Evolutionary conservation across 768 basidiomycete species (phyloP).

Genomic region (Erythrobasidium yunnanense): DNA sequence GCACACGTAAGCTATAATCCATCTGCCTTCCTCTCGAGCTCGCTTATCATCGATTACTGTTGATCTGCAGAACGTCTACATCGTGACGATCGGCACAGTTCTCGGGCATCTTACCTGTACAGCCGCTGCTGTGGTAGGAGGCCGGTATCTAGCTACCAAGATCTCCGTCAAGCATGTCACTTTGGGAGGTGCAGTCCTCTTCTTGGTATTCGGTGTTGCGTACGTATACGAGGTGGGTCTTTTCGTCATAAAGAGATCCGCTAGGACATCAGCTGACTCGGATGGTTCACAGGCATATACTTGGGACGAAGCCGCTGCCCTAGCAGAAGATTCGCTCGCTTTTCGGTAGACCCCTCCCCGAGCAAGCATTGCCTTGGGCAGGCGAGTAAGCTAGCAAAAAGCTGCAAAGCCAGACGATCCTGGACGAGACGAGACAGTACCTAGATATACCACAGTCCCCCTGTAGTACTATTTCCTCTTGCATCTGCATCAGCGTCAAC

Average conservation of each 20-base stretch:
- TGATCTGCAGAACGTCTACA: constrained; percentile 83
- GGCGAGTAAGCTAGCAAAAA: background rate
- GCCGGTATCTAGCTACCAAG: constrained; percentile 80
- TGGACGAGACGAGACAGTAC: no score
- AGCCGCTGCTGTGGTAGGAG: constrained; percentile 79
- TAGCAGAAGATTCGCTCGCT: background rate
- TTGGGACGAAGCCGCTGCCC: background rate
- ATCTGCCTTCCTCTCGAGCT: no score
- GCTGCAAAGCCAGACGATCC: no score
- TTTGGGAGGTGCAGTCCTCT: constrained; percentile 65
- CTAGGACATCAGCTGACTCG: background rate
- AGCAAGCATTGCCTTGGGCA: background rate
- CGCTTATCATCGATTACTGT: background rate
- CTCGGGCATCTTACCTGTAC: constrained; percentile 81
- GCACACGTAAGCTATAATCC: constrained; percentile 88
- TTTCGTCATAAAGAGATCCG: background rate
- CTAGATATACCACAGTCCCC: no score
- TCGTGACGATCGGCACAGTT: constrained; percentile 81
- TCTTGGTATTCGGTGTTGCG: constrained; percentile 60
- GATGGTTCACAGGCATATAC: constrained; percentile 11
- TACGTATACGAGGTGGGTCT: constrained; percentile 36
- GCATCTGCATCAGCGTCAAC: no score
- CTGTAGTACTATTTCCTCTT: no score
- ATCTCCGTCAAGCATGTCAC: constrained; percentile 93
- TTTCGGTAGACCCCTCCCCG: background rate